Evolutionary conservation across 1,284 basidiomycete species (phyloP), one percentile per base, ranked within the genome.

Genomic region (Melampsora occidentalis): DNA sequence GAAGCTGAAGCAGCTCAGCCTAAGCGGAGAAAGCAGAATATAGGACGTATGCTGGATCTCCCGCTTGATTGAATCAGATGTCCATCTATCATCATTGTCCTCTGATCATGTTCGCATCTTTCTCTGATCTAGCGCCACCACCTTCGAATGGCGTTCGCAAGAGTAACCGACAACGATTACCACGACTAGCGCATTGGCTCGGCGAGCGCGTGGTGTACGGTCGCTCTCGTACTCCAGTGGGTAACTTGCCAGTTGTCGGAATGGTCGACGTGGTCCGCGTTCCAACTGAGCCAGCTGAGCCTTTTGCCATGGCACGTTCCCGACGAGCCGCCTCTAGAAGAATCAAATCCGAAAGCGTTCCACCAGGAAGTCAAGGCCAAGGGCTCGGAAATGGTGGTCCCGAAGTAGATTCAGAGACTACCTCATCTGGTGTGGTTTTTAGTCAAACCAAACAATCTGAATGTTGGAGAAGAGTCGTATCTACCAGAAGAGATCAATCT

Each of bases 191-290:
- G 12, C 66, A 76, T 46, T 76, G 72, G 72, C 49, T 42, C 28
- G 72, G 72, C 33, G 72, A 76, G 35, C 65, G 59, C 5, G 46
- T 76, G 16, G 39, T 76, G 25, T 76, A 76, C 33, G 72, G 72
- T 10, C 71, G 71, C 12, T 65, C 62, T 48, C 25, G n/a, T 7
- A 46, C 64, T 18, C 64, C 66, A 7, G 72, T 61, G 22, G 72
- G 72, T 7, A 62, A 25, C 28, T 53, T 67, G 35, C 33, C 51
- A 68, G 66, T 63, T 9, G 66, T 76, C 2, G 72, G 72, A 6
- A 76, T 76, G 72, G 66, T 76, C 5, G 66, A 76, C 22, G 72
- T 76, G 18, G 65, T 68, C 22, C 72, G 72, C 33, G 72, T 76
- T 42, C 72, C 72, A 20, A 9, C 20, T 42, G 53, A 68, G n/a